Evolutionary conservation across 2,329 filamentous ascomycete genomes (phyloP).

Genomic region (Mollisiaceae sp.): DNA sequence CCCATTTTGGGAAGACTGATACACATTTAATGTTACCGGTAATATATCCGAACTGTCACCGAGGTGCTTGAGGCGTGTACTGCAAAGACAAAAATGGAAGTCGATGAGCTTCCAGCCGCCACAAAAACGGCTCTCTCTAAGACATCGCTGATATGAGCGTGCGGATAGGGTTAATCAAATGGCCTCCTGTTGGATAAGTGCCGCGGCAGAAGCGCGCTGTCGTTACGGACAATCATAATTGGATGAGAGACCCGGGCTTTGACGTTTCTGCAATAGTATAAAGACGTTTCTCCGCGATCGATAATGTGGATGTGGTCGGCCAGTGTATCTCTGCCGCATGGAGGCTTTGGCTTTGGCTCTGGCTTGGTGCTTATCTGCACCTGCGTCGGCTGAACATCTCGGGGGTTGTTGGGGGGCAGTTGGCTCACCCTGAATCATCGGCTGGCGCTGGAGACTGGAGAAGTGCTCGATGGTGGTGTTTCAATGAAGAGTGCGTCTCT

Average conservation of each 20-base stretch:
- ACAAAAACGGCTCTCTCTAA: background rate
- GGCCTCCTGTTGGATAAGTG: background rate
- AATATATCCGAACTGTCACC: background rate
- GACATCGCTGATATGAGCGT: no score
- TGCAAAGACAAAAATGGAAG: background rate
- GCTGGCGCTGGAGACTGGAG: no score
- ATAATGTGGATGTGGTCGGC: background rate
- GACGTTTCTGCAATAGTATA: background rate
- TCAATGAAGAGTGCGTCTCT: background rate
- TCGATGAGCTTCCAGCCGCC: background rate
- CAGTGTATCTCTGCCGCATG: background rate
- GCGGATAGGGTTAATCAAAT: background rate
- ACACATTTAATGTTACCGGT: background rate
- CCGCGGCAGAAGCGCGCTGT: background rate
- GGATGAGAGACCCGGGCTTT: background rate
- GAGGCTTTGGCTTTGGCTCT: background rate
- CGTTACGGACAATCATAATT: background rate
- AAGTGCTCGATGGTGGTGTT: background rate
- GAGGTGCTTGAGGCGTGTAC: background rate
- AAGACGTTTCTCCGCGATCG: background rate
- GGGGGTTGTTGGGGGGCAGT: background rate
- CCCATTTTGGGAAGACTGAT: conserved; percentile 1
- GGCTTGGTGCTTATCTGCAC: background rate
- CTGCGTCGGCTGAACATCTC: background rate
- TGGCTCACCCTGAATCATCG: background rate